Percentiles rank a stretch among this genome's conserved stretches.
phyloP scores from a whole-genome alignment of 257 asterid genomes.

The Verbascum thapsus region DNA sequence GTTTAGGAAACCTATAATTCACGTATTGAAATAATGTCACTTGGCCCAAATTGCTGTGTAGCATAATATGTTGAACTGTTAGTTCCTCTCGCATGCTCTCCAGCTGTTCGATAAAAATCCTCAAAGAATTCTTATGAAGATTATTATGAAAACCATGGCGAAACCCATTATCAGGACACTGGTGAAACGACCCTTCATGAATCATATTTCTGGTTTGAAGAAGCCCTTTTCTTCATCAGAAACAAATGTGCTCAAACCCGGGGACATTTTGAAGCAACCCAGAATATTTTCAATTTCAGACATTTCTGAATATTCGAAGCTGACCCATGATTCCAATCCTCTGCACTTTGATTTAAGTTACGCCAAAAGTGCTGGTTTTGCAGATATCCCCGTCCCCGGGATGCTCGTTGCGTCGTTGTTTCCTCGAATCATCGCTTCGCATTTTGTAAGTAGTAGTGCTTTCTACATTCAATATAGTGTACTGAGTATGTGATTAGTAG shows the following conservation, averaged over 20 bases:
- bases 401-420: conserved; percentile 80
- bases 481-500: background rate
- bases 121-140: conserved; percentile 7
- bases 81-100: background rate
- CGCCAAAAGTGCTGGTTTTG: conserved; percentile 67
- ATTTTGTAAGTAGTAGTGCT: conserved; percentile 50
- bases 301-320: conserved; percentile 59
- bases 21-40: too few relatives aligned
- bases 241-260: conserved; percentile 41
- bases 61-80: too few relatives aligned
- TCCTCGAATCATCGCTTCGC: conserved; percentile 78
- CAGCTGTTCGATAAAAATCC: conserved; percentile 33
- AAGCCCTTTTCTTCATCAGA: conserved; percentile 39
- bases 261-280: conserved; percentile 55
- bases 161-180: background rate
- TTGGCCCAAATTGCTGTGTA: too few relatives aligned
- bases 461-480: background rate
- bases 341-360: conserved; percentile 63
- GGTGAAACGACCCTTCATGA: conserved; percentile 32
- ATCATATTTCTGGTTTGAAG: conserved; percentile 23
- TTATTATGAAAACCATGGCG: background rate
- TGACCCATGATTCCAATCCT: conserved; percentile 69
- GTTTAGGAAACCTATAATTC: too few relatives aligned
- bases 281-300: conserved; percentile 52
- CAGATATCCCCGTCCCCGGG: conserved; percentile 63